phyloP scores from a whole-genome alignment of 2,329 filamentous ascomycete genomes.

The Trichoderma citrinoviride region DNA sequence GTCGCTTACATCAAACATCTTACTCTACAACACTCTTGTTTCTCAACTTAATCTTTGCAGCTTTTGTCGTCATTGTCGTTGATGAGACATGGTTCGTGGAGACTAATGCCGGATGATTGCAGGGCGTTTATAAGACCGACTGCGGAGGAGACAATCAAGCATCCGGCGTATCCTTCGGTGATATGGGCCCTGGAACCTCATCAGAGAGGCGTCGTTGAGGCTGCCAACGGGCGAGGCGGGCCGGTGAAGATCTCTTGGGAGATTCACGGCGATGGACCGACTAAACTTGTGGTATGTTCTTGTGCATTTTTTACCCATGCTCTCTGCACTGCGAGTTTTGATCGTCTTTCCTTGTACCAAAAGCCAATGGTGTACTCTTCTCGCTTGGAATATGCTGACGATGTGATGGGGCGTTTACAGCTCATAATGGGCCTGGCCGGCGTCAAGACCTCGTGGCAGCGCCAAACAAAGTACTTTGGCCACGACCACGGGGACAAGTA shows the following conservation, averaged over 20 bases:
- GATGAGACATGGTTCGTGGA: not conserved
- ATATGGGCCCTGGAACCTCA: constrained; percentile 69
- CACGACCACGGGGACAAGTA: constrained; percentile 67
- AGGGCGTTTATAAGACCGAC: constrained; percentile 38
- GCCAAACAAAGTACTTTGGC: constrained; percentile 78
- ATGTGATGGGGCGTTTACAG: constrained; percentile 42
- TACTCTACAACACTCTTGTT: not conserved
- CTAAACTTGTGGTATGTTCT: constrained; percentile 66
- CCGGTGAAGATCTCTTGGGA: constrained; percentile 77
- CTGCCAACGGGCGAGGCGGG: constrained; percentile 69
- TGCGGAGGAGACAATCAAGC: constrained; percentile 57
- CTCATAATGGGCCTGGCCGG: constrained; percentile 79
- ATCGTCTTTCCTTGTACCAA: not conserved
- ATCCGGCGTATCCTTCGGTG: constrained; percentile 64
- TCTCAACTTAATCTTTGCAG: not conserved
- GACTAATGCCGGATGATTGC: not conserved
- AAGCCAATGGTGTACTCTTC: not conserved
- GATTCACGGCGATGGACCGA: constrained; percentile 71
- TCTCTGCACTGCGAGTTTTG: not conserved
- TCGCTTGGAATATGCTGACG: not conserved
- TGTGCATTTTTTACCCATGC: not conserved
- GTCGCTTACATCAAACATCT: not conserved
- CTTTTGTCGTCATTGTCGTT: not conserved
- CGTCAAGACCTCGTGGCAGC: constrained; percentile 69
- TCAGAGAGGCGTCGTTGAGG: constrained; percentile 57